Evolutionary conservation across 805 yeast species (phyloP), one percentile per base, ranked within the genome.

Genomic region (Ogataea angusta): DNA sequence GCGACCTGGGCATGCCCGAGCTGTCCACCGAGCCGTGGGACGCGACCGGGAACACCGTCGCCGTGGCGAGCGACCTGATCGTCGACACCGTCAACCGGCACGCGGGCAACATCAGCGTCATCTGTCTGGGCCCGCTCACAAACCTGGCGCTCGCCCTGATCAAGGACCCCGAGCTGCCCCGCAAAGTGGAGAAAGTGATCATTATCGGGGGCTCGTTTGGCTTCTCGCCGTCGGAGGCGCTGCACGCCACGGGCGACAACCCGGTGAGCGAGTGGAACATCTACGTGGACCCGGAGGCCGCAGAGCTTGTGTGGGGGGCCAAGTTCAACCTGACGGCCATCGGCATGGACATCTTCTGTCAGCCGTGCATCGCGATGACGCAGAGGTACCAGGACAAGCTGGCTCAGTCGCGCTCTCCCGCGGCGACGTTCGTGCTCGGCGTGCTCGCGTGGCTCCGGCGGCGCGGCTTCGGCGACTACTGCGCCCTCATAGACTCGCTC

Each of bases 161-260:
- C 30, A 56, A 54, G 27, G 57, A 54, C 33, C 57, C 59, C 5
- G 35, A 36, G 27, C 40, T 56, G 29, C 46, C 55, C 4, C 29
- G 34, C 8, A 55, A 55, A 22, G 34, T 55, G n/a, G 32, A 30
- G 13, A 47, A 51, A 32, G 56, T 56, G 22, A 47, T 54, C 30
- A 53, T 52, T 23, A 54, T 54, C 32, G 60, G 57, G 15, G 60
- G 59, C 6, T 51, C 57, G 10, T 56, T 48, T 39, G 60, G 60
- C 7, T 56, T 56, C 35, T 43, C 48, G 21, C 50, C 48, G 6
- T 47, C 46, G 13, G 60, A 46, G 28, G 51, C 50, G 6, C 38
- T 54, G 15, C 56, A 54, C 37, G 60, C 59, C n/a, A 56, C 60
- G 4, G 60, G 60, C 14, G 59, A 53, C 36, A 56, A 56, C 35